These are phyloP conservation scores for Trichoderma brevicompactum DNA, from an alignment of 2,329 filamentous ascomycete species.

Conservation along the genomic window DNA sequence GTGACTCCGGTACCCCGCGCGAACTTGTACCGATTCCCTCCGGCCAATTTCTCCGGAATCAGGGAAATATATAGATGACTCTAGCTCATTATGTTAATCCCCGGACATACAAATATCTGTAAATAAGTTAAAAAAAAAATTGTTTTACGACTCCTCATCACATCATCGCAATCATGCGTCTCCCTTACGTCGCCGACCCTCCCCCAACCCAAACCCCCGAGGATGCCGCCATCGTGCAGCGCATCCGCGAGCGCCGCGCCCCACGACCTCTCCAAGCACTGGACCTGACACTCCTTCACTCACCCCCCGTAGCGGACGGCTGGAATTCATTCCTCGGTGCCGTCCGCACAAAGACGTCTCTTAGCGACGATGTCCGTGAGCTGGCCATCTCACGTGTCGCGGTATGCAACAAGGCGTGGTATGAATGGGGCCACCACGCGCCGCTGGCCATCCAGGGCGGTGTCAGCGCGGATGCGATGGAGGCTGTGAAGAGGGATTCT, in stretches of 20 bases:
- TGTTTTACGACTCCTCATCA: not conserved
- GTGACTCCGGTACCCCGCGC: slow-evolving; percentile 26
- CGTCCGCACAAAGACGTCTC: slow-evolving; percentile 57
- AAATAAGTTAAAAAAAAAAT: not conserved
- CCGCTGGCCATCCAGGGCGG: slow-evolving; percentile 66
- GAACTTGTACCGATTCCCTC: not conserved
- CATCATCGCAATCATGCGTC: slow-evolving; percentile 56
- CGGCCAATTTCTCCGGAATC: not conserved
- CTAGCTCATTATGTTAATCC: not conserved
- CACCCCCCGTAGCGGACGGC: slow-evolving; percentile 73
- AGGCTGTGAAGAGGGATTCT: slow-evolving; percentile 46
- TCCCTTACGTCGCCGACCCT: slow-evolving; percentile 66
- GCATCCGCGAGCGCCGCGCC: slow-evolving; percentile 66
- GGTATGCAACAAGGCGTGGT: slow-evolving; percentile 79
- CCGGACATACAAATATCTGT: no score
- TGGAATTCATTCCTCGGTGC: slow-evolving; percentile 73
- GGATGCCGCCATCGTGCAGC: slow-evolving; percentile 62
- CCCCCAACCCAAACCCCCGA: slow-evolving; percentile 50
- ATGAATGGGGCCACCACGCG: slow-evolving; percentile 81
- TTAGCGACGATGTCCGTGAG: slow-evolving; percentile 67
- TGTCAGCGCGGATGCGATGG: slow-evolving; percentile 56
- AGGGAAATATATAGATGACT: slow-evolving; percentile 1
- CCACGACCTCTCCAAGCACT: slow-evolving; percentile 74
- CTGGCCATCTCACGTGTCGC: slow-evolving; percentile 81
- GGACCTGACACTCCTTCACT: slow-evolving; percentile 77